Base-by-base conservation (phyloP, 495 filamentous ascomycete species). In the Cenococcum geophilum region DNA sequence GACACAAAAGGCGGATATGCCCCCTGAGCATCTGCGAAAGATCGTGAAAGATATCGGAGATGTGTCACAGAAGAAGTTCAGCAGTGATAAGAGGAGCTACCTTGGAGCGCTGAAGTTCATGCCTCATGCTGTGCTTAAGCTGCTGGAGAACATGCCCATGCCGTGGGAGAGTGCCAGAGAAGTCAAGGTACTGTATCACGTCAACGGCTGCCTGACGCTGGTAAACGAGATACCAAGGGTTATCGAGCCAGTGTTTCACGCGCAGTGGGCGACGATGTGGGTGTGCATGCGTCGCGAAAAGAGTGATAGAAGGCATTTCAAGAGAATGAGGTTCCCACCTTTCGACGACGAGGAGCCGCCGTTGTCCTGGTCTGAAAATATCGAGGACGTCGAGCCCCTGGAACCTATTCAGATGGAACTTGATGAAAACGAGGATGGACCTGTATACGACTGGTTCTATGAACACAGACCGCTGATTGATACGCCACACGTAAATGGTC, bases 221-320 rank as follows among this genome's bases (percentile, higher is more conserved):
- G 95, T 99, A 57, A 99, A 99, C 70, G 95, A 99, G 77, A 91
- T 85, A 6, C 95, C 95, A 20, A 82, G 95, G 66, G 95, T 99
- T 51, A 97, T 99, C 71, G 93, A 97, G 76, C 95, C 95, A 1
- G 89, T 99, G 16, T 99, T 96, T 74, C 92, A 96, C 70, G 95
- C 95, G 61, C 95, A 99, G 74, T 99, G 95, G 95, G 92, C 93
- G 23, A 95, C 90, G 10, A 97, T 99, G 95, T 99, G 95, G 95
- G 88, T 96, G 63, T 89, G 84, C 53, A 99, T 99, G 95, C 84
- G 95, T 71, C 84, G 95, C 60, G 95, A 99, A 73, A 99, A 99
- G 80, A 92, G 89, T 68, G 95, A 97, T 71, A 78, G 95, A 66
- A 80, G 95, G 69, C 86, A 97, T 69, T 99, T 99, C 80, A 99